Base-by-base conservation (phyloP, 169 alveolate species). In the Eimeria sp. region DNA sequence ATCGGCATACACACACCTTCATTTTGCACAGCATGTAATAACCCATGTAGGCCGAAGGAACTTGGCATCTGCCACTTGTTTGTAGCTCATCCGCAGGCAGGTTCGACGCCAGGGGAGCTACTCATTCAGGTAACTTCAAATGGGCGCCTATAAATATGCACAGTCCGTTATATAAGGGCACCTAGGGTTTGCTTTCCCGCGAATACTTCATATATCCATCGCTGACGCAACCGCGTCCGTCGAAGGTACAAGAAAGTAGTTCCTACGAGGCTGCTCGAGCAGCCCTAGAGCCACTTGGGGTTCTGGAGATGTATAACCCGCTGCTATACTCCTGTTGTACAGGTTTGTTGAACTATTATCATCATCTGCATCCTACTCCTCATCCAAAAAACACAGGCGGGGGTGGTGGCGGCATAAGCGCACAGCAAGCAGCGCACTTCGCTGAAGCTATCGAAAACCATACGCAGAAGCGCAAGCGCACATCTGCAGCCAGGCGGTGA, bases 21-120 rank as follows among this genome's bases (percentile, higher is more conserved):
- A 71, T 2, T 13, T 14, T 71, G 80, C 80, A 49, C 23, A 78
- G 10, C 23, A 78, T 27, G 4, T 0, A 71, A 27, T 6, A 54
- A 54, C 43, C 18, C 56, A 4, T 60, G 30, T 6, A 83, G 90
- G 90, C 90, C 90, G 37, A 77, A 83, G 56, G 56, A 54, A 9
- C 33, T 83, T 23, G 90, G 90, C 77, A 83, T 83, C 30, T 46
- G 76, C 54, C 76, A 83, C 72, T 54, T 83, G 76, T 83, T 83
- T 33, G 90, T 83, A 27, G 90, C 90, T 37, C 90, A 83, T 83
- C 74, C 90, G 16, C 90, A 54, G 56, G 71, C 90, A 58, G 90
- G 90, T 16, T 54, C 56, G 37, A 30, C 76, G 23, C 52, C 90
- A 9, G 90, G 77, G n/a, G 90, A 60, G 58, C 76, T 83, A 10